phyloP scores from a whole-genome alignment of 2,329 filamentous ascomycete genomes.

The Chlorencoelia australis region DNA sequence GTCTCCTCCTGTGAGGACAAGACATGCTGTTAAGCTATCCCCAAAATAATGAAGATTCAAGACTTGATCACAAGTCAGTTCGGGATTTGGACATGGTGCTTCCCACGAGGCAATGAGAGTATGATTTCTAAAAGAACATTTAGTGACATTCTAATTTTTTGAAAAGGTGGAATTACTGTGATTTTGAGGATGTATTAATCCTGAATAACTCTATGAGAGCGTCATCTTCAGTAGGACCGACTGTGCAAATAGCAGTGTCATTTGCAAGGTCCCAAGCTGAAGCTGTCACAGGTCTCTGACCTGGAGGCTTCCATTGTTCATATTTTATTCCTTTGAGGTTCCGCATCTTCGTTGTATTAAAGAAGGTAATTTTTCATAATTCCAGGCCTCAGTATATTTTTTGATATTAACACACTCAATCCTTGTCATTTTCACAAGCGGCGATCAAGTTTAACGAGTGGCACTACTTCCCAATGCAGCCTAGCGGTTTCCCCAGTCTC shows the following conservation, averaged over 20 bases:
- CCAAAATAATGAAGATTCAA: conserved; percentile 76
- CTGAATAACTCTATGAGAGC: conserved; percentile 63
- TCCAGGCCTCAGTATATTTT: too few species aligned
- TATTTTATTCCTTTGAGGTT: conserved; percentile 76
- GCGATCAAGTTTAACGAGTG: conserved; percentile 7
- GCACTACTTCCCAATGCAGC: too few species aligned
- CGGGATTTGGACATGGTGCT: conserved; percentile 68
- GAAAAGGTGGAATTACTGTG: conserved; percentile 23
- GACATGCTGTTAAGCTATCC: conserved; percentile 65
- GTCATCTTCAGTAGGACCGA: conserved; percentile 65
- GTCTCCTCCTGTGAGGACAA: conserved; percentile 84
- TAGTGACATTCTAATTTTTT: conserved; percentile 22
- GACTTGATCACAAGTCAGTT: conserved; percentile 65
- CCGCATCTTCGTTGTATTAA: conserved; percentile 50
- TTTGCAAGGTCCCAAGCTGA: conserved; percentile 76
- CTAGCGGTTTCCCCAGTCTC: conserved; percentile 4
- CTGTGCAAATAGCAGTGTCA: conserved; percentile 70
- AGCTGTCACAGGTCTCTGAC: conserved; percentile 57
- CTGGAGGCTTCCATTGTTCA: conserved; percentile 50
- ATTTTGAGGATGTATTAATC: conserved; percentile 35
- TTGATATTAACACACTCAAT: conserved; percentile 2
- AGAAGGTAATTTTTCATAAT: too few species aligned
- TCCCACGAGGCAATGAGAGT: conserved; percentile 71
- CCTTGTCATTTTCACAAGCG: conserved; percentile 16
- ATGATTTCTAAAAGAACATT: conserved; percentile 27